Evolutionary conservation across 2,329 filamentous ascomycete genomes (phyloP).

Genomic region (Cephalotrichum gorgonifer): DNA sequence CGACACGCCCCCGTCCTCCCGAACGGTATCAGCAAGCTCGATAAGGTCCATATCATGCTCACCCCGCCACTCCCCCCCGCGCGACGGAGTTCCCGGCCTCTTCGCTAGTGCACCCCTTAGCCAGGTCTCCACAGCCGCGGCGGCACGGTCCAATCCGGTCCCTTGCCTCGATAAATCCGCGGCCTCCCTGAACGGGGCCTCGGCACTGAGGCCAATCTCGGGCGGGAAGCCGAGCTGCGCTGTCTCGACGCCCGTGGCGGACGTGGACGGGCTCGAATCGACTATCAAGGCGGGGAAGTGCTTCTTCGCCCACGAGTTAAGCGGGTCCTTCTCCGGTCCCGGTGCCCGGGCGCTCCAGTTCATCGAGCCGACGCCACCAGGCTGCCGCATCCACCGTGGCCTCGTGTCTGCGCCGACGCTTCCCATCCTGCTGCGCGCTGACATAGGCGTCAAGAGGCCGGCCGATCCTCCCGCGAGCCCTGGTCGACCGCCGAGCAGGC

Average conservation of each 20-base stretch:
- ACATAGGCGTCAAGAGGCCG: constrained; percentile 18
- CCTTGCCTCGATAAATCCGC: constrained; percentile 24
- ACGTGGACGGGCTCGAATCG: constrained; percentile 57
- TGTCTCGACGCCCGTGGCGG: constrained; percentile 50
- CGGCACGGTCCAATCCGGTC: constrained; percentile 65
- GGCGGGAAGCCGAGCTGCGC: constrained; percentile 44
- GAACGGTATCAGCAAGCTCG: constrained; percentile 55
- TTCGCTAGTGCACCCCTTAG: constrained; percentile 69
- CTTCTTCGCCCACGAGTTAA: constrained; percentile 76
- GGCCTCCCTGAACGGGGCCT: constrained; percentile 28
- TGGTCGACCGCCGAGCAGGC: constrained; percentile 25
- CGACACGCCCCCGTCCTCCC: constrained; percentile 37
- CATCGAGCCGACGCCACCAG: constrained; percentile 82
- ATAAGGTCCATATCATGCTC: constrained; percentile 54
- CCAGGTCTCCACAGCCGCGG: constrained; percentile 84
- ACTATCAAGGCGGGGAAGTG: constrained; percentile 72
- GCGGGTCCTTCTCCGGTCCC: constrained; percentile 71
- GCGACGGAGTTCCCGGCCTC: constrained; percentile 39
- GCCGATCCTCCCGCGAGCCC: not conserved
- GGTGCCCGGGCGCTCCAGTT: constrained; percentile 58
- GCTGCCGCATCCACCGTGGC: constrained; percentile 62
- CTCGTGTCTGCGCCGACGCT: constrained; percentile 27
- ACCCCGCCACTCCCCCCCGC: constrained; percentile 18
- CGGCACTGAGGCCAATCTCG: constrained; percentile 32
- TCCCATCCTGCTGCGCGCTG: constrained; percentile 23